These are phyloP conservation scores for Botryotinia narcissicola DNA, from an alignment of 2,329 filamentous ascomycete genomes.

Conservation along the genomic window DNA sequence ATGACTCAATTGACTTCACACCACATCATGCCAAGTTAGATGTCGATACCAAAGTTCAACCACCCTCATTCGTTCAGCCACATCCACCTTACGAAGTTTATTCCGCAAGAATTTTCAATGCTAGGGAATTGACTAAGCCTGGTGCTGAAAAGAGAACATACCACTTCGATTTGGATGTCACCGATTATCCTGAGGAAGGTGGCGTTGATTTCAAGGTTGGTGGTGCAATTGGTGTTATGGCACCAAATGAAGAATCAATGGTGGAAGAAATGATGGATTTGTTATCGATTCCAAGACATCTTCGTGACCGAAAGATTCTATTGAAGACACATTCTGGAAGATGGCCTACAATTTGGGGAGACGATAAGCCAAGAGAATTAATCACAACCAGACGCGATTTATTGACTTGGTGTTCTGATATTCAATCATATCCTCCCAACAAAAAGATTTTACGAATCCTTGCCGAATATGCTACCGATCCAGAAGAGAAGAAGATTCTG, in stretches of 20 bases:
- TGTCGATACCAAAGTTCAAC: constrained; percentile 63
- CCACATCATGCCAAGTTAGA: constrained; percentile 29
- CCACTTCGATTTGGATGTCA: constrained; percentile 96
- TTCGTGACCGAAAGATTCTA: constrained; percentile 79
- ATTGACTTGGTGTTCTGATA: constrained; percentile 92
- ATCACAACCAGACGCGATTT: constrained; percentile 86
- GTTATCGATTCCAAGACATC: constrained; percentile 74
- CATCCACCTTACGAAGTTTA: constrained; percentile 92
- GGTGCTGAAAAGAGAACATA: constrained; percentile 96
- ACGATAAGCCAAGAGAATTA: constrained; percentile 80
- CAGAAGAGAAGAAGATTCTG: constrained; percentile 85
- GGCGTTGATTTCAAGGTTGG: constrained; percentile 92
- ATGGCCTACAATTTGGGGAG: constrained; percentile 98
- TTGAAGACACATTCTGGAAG: constrained; percentile 77
- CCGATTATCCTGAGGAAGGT: constrained; percentile 85
- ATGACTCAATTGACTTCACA: constrained; percentile 38
- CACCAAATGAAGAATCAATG: constrained; percentile 72
- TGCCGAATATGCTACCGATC: constrained; percentile 77
- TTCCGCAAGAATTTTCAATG: constrained; percentile 79
- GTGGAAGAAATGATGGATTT: constrained; percentile 84
- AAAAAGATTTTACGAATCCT: constrained; percentile 83
- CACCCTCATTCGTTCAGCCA: constrained; percentile 87
- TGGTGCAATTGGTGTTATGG: constrained; percentile 89
- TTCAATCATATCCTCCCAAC: constrained; percentile 88
- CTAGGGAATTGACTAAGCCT: constrained; percentile 79